Percentiles rank a stretch among this genome's conserved stretches.
Conservation (phyloP, 495 filamentous ascomycete genomes). For the Talaromyces nanjingensis region DNA sequence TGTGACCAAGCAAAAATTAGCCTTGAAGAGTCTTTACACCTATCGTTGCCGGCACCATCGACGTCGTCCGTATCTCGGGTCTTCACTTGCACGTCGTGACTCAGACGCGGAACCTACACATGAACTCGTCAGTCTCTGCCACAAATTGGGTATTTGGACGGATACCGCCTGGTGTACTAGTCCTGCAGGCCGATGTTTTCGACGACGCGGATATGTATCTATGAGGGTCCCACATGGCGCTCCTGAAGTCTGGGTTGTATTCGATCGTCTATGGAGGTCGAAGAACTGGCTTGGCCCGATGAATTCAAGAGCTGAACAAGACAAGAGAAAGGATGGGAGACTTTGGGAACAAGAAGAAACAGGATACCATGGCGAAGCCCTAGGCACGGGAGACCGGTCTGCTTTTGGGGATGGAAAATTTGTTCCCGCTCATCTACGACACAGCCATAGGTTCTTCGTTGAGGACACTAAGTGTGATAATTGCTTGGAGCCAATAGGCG, state of each 20-base stretch:
- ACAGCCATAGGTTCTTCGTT: conserved; percentile 47
- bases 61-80: conserved; percentile 49
- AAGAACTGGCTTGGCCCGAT: conserved; percentile 50
- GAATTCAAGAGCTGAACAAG: conserved; percentile 15
- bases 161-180: conserved; percentile 60
- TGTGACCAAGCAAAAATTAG: conserved; percentile 32
- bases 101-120: conserved; percentile 58
- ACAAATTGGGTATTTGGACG: conserved; percentile 55
- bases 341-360: conserved; percentile 53
- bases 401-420: conserved; percentile 48
- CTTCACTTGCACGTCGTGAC: conserved; percentile 48
- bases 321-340: conserved; percentile 35
- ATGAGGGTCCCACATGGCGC: conserved; percentile 45
- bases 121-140: conserved; percentile 55
- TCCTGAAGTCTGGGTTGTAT: conserved; percentile 57
- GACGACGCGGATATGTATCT: conserved; percentile 51
- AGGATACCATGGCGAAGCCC: conserved; percentile 47
- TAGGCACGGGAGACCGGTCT: conserved; percentile 39
- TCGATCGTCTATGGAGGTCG: conserved; percentile 55
- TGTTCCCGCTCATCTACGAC: conserved; percentile 46
- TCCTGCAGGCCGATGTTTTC: conserved; percentile 49
- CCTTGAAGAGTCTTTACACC: conserved; percentile 53
- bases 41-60: conserved; percentile 57
- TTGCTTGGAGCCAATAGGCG: conserved; percentile 44
- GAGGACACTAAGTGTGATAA: conserved; percentile 47